Percentiles rank a stretch among this genome's conserved stretches.
phyloP scores from a whole-genome alignment of 768 basidiomycete genomes.

The Cubamyces sp. region DNA sequence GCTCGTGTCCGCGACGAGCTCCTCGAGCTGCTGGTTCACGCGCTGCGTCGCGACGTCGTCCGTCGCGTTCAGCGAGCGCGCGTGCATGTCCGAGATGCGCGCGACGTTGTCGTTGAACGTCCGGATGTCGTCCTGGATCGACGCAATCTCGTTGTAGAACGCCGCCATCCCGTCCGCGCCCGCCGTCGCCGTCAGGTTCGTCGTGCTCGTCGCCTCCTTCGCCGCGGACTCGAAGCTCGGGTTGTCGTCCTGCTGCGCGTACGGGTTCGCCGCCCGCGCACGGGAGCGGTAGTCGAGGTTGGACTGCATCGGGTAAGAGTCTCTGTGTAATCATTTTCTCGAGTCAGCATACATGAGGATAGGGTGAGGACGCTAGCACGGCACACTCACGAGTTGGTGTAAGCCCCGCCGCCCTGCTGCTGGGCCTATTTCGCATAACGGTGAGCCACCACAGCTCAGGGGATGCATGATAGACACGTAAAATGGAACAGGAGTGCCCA shows the following conservation, averaged over 20 bases:
- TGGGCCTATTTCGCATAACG: constrained; percentile 51
- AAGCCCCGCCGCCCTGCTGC: constrained; percentile 57
- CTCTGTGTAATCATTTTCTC: constrained; percentile 38
- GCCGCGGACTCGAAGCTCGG: constrained; percentile 76
- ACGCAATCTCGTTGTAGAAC: constrained; percentile 72
- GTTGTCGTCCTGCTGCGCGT: constrained; percentile 63
- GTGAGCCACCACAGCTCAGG: constrained; percentile 8
- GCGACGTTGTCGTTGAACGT: constrained; percentile 50
- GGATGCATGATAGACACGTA: constrained; percentile 1
- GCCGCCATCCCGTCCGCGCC: constrained; percentile 61
- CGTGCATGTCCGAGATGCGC: constrained; percentile 52
- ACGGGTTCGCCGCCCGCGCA: constrained; percentile 52
- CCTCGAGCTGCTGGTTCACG: constrained; percentile 53
- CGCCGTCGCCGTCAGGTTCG: constrained; percentile 41
- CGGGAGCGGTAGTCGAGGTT: constrained; percentile 40
- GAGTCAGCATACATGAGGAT: constrained; percentile 7
- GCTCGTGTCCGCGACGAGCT: constrained; percentile 62
- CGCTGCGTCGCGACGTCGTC: constrained; percentile 49
- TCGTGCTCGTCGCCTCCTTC: constrained; percentile 51
- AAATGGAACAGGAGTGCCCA: constrained; percentile 39
- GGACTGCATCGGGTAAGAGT: constrained; percentile 72
- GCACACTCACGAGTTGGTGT: constrained; percentile 53
- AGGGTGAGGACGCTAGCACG: constrained; percentile 4
- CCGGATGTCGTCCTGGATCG: constrained; percentile 50
- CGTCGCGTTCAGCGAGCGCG: constrained; percentile 52